These are phyloP conservation scores for Grosmannia serpens DNA, from an alignment of 2,329 filamentous ascomycete species.

Conservation along the genomic window DNA sequence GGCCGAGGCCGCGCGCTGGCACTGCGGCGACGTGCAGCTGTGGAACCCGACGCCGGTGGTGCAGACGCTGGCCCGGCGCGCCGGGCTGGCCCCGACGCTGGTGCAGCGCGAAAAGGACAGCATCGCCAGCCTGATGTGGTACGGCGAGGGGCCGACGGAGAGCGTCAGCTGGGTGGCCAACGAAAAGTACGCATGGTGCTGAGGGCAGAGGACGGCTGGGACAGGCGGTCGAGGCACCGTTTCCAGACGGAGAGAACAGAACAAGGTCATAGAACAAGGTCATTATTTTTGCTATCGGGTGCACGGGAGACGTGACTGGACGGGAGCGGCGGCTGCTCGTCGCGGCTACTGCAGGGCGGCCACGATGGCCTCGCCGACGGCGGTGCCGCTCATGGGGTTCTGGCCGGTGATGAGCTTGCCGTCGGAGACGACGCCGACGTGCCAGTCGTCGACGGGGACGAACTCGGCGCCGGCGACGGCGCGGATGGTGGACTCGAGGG, in stretches of 20 bases:
- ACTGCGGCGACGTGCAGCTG: slow-evolving; percentile 57
- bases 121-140: slow-evolving; percentile 64
- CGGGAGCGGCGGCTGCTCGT: no score
- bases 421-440: slow-evolving; percentile 28
- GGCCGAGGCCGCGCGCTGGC: slow-evolving; percentile 59
- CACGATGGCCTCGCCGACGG: slow-evolving; percentile 38
- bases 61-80: slow-evolving; percentile 31
- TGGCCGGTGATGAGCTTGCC: slow-evolving; percentile 45
- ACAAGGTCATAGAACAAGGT: no score
- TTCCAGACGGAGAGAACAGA: neutral
- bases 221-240: neutral
- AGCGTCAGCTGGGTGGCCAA: slow-evolving; percentile 61
- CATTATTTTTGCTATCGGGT: no score
- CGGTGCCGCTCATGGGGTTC: slow-evolving; percentile 42
- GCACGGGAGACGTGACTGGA: no score
- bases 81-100: slow-evolving; percentile 35
- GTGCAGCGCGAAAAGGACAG: slow-evolving; percentile 52
- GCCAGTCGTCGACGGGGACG: slow-evolving; percentile 42
- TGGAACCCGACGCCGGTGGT: slow-evolving; percentile 67
- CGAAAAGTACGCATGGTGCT: slow-evolving; percentile 74
- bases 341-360: neutral
- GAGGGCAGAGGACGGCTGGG: slow-evolving; percentile 11
- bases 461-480: slow-evolving; percentile 40
- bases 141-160: slow-evolving; percentile 39
- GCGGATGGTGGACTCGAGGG: slow-evolving; percentile 44